These are phyloP conservation scores for Cyberlindnera petersonii DNA, from an alignment of 805 yeast genomes.

Conservation along the genomic window DNA sequence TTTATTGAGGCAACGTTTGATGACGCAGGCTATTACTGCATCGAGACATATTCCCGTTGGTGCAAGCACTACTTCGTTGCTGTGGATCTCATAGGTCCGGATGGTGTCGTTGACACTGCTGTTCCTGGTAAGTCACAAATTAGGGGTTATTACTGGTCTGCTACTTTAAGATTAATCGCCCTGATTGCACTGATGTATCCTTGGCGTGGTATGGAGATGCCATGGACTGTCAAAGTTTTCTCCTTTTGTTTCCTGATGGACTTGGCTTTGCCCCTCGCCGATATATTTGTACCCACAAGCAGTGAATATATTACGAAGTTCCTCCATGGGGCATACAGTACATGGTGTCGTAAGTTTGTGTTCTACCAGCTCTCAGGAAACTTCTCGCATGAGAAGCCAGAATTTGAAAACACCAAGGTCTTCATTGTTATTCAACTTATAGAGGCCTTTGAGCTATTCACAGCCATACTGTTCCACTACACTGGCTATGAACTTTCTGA, in stretches of 20 bases:
- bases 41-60: neutral
- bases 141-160: too few relatives aligned
- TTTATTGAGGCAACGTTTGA: neutral
- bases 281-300: too few relatives aligned
- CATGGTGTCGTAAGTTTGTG: neutral
- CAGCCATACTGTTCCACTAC: neutral
- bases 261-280: too few relatives aligned
- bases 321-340: neutral
- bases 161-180: too few relatives aligned
- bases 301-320: too few relatives aligned
- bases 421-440: neutral
- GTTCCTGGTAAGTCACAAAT: neutral
- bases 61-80: too few relatives aligned
- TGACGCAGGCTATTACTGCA: constrained; percentile 2
- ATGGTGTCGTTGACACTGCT: neutral
- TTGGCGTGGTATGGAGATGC: too few relatives aligned
- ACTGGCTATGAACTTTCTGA: neutral
- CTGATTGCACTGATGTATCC: too few relatives aligned
- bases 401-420: neutral
- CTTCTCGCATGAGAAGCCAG: neutral
- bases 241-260: too few relatives aligned
- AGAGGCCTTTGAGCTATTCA: neutral
- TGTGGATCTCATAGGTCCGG: too few relatives aligned
- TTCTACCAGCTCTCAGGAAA: neutral
- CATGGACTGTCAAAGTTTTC: too few relatives aligned